Evolutionary conservation across 2,329 filamentous ascomycete species (phyloP).

Genomic region (Boeremia lycopersici): DNA sequence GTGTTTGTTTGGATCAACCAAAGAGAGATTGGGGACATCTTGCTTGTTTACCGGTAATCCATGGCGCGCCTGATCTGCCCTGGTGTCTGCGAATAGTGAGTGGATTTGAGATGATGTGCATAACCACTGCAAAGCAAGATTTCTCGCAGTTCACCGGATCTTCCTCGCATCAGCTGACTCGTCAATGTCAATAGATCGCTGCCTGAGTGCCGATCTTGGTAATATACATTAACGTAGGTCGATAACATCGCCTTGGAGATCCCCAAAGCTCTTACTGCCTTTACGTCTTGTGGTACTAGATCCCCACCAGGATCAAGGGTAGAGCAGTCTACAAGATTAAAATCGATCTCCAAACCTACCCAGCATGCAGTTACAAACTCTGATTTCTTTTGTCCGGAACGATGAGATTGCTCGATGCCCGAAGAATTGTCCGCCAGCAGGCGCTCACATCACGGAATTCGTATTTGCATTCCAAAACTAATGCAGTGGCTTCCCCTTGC

Average conservation of each 20-base stretch:
- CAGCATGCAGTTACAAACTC: too few species aligned
- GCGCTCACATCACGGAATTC: background rate
- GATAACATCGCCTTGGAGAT: slow-evolving; percentile 1
- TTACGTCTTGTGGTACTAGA: background rate
- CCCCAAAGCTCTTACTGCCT: background rate
- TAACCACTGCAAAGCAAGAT: background rate
- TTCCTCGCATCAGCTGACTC: background rate
- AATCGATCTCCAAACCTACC: too few species aligned
- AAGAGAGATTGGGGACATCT: background rate
- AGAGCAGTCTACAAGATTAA: too few species aligned
- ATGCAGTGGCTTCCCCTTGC: background rate
- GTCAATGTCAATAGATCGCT: background rate
- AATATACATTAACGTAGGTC: background rate
- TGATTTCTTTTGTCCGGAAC: too few species aligned
- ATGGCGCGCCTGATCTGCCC: background rate
- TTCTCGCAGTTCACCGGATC: slow-evolving; percentile 6
- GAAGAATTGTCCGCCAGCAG: background rate
- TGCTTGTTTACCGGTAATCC: background rate
- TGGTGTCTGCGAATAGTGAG: too few species aligned
- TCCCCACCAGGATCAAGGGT: background rate
- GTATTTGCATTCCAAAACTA: background rate
- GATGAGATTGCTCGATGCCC: too few species aligned
- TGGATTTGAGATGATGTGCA: background rate
- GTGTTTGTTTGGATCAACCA: background rate
- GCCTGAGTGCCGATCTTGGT: background rate